Evolutionary conservation across 2,329 filamentous ascomycete species (phyloP).

Genomic region (Phaeosphaeriaceae sp.): DNA sequence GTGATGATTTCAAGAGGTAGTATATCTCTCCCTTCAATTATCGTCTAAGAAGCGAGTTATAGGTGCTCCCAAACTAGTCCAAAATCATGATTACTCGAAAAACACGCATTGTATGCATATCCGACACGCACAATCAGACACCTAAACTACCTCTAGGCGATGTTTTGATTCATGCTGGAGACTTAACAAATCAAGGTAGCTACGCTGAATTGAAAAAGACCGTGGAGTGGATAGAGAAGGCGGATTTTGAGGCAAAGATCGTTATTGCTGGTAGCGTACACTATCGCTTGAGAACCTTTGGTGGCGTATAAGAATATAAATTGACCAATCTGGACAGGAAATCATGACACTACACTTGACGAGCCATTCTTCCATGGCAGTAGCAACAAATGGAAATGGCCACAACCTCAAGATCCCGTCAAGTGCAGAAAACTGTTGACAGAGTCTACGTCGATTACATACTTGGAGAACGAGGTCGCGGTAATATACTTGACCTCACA

Average conservation of each 20-base stretch:
- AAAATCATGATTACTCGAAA: constrained; percentile 17
- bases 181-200: constrained; percentile 76
- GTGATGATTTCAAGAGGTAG: too few relatives aligned
- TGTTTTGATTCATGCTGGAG: constrained; percentile 77
- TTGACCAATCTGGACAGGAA: constrained; percentile 57
- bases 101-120: constrained; percentile 75
- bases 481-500: constrained; percentile 62
- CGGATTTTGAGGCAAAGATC: constrained; percentile 73
- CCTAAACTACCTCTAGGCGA: constrained; percentile 73
- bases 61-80: too few relatives aligned
- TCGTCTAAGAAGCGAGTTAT: too few relatives aligned
- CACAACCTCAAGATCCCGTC: constrained; percentile 58
- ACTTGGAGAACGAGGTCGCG: constrained; percentile 66
- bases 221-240: constrained; percentile 70
- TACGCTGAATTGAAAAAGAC: constrained; percentile 63
- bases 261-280: constrained; percentile 67
- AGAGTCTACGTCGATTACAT: constrained; percentile 62
- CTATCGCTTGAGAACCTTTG: too few relatives aligned
- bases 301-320: not conserved
- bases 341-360: constrained; percentile 77
- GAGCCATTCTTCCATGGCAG: constrained; percentile 64
- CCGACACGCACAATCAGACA: constrained; percentile 74
- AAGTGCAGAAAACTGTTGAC: constrained; percentile 62
- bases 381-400: constrained; percentile 63
- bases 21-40: too few relatives aligned